Conservation (phyloP, 2,329 filamentous ascomycete genomes). For the Nemania bipapillata region DNA sequence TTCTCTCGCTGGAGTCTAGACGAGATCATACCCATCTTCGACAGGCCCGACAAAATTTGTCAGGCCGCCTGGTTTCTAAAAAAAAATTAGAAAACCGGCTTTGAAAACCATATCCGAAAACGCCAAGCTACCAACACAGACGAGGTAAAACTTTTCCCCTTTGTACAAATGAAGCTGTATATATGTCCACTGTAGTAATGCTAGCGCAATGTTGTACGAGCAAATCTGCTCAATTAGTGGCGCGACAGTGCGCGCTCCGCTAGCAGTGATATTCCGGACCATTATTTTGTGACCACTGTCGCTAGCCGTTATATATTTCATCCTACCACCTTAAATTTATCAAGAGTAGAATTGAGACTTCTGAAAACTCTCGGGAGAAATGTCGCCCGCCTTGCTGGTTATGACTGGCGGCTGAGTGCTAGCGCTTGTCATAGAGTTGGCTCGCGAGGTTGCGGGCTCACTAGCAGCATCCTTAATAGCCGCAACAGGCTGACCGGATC, state of each 20-base stretch:
- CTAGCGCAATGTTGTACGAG: background rate
- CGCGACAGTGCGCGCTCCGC: conserved; percentile 7
- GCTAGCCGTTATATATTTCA: background rate
- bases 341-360: conserved; percentile 69
- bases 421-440: conserved; percentile 63
- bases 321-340: background rate
- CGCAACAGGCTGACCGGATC: conserved; percentile 63
- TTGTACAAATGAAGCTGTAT: conserved; percentile 38
- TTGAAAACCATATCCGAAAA: conserved; percentile 20
- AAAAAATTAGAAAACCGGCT: background rate
- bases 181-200: conserved; percentile 13
- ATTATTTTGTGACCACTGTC: background rate
- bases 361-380: conserved; percentile 66
- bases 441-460: conserved; percentile 57
- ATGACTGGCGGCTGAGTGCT: conserved; percentile 51
- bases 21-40: conserved; percentile 1
- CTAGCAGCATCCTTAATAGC: conserved; percentile 63
- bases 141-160: conserved; percentile 24
- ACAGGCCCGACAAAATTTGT: background rate
- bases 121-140: conserved; percentile 33
- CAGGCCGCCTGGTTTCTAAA: background rate
- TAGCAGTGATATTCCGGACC: conserved; percentile 16
- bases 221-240: background rate
- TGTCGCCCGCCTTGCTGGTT: conserved; percentile 63
- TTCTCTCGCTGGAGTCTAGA: conserved; percentile 21